Evolutionary conservation across 495 filamentous ascomycete genomes (phyloP).

Genomic region (Beverwykella pulmonaria): DNA sequence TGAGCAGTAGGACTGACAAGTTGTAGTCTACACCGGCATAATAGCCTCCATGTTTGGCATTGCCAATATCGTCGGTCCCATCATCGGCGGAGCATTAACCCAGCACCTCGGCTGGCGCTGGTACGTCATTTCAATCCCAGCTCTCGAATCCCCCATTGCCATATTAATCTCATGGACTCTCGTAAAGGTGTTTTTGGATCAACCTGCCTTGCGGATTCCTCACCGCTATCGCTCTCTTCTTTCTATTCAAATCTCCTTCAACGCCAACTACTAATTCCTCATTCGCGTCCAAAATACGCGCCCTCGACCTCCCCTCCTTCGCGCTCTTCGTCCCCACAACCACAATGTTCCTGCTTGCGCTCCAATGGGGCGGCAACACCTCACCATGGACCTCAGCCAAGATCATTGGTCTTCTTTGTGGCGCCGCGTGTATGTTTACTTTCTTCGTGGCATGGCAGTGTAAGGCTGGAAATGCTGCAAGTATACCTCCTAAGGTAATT

Average conservation of each 20-base stretch:
- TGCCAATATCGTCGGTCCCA: constrained; percentile 53
- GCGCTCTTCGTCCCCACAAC: constrained; percentile 55
- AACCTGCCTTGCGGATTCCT: constrained; percentile 64
- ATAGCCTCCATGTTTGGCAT: constrained; percentile 77
- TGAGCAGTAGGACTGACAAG: constrained; percentile 44
- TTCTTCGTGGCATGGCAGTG: constrained; percentile 51
- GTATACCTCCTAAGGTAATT: constrained; percentile 50
- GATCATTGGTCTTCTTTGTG: constrained; percentile 49
- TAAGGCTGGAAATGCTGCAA: constrained; percentile 52
- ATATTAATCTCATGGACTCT: too few relatives aligned
- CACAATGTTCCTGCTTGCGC: constrained; percentile 60
- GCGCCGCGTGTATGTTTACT: constrained; percentile 53
- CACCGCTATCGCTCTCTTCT: constrained; percentile 57
- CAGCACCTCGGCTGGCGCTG: constrained; percentile 68
- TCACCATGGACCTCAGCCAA: constrained; percentile 54
- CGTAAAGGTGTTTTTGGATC: constrained; percentile 59
- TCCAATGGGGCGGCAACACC: constrained; percentile 63
- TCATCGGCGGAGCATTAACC: constrained; percentile 45
- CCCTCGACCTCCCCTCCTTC: constrained; percentile 57
- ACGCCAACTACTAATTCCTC: not conserved
- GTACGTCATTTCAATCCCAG: too few relatives aligned
- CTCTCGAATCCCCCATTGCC: too few relatives aligned
- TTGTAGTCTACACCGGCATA: constrained; percentile 59
- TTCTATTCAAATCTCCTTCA: constrained; percentile 42
- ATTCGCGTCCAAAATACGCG: constrained; percentile 50